Percentiles rank a stretch among this genome's conserved stretches.
phyloP scores from a whole-genome alignment of 1,284 basidiomycete genomes.

The Porodaedalea pini region DNA sequence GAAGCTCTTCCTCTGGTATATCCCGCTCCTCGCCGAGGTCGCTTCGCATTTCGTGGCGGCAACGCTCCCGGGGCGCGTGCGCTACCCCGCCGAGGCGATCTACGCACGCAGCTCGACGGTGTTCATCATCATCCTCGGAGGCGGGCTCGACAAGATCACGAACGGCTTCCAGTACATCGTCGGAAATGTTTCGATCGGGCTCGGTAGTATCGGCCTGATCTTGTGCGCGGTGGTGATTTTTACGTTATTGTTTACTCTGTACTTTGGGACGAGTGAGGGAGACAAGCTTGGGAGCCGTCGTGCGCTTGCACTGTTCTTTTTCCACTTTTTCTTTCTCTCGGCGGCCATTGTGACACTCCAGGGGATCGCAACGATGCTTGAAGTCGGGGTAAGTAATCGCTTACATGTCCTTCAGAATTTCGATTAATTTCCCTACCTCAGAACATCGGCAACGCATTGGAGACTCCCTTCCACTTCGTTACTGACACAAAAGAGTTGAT shows the following conservation, averaged over 20 bases:
- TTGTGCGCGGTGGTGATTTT: constrained; percentile 10
- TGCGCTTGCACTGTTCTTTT: constrained; percentile 10
- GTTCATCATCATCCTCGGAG: constrained; percentile 14
- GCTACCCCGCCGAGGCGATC: constrained; percentile 1
- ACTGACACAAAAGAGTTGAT: constrained; percentile 1
- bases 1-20: constrained; percentile 19
- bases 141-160: constrained; percentile 18
- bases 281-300: background rate
- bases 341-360: constrained; percentile 15
- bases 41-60: constrained; percentile 12
- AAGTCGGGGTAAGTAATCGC: constrained; percentile 5
- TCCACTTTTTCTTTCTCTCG: constrained; percentile 14
- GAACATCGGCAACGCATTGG: constrained; percentile 18
- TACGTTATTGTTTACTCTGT: constrained; percentile 4
- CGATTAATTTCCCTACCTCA: background rate
- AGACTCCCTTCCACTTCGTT: constrained; percentile 16
- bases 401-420: background rate
- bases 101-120: constrained; percentile 1
- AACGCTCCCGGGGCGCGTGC: background rate
- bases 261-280: constrained; percentile 8
- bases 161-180: constrained; percentile 13
- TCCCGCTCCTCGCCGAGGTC: constrained; percentile 18
- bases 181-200: constrained; percentile 12
- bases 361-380: constrained; percentile 8
- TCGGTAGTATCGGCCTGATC: constrained; percentile 1